Evolutionary conservation across 805 yeast species (phyloP), one percentile per base, ranked within the genome.

Genomic region (Hanseniaspora lachancei): DNA sequence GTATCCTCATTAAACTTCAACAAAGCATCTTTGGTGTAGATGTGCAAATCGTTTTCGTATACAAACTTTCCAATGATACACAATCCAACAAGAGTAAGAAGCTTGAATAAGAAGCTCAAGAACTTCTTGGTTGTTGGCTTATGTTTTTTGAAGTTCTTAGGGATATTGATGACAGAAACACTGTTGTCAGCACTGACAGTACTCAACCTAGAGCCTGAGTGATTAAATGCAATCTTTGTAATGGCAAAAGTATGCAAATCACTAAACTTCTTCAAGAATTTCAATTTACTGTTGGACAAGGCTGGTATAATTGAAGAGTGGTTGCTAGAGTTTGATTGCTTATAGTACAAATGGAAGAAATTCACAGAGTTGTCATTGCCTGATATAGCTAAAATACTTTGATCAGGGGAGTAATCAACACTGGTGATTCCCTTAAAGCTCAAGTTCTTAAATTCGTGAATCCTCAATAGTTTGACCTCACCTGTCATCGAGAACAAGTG

Each of bases 221-320:
- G 82, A 5, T 88, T 81, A 58, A 87, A 81, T 2, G 79, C 71
- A 10, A 86, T 79, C 46, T 77, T 75, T 0, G 96, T 88, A 53
- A 88, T 81, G 27, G 95, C 88, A 66, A 86, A 86, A 9, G 76
- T 72, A 66, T 89, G 96, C 55, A 85, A 80, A 58, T 83, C 77
- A 44, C 76, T 75, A 55, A 80, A 70, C 7, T 73, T 69, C 57
- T 76, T 78, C 27, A 79, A 62, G 13, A 75, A 66, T 44, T 75
- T 73, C 58, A 89, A 76, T 58, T 75, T 78, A 23, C 48, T 42
- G 27, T 43, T 44, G 1, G 49, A 10, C 35, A 46, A 34, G 5
- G 49, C 24, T 4, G 38, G n/a, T 6, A 46, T 46, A 20, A 32
- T 15, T 20, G 49, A 32, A 4, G 35, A 32, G 39, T 29, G 27